These are phyloP conservation scores for Chara braunii DNA, from an alignment of 139 green algal species.

Conservation along the genomic window DNA sequence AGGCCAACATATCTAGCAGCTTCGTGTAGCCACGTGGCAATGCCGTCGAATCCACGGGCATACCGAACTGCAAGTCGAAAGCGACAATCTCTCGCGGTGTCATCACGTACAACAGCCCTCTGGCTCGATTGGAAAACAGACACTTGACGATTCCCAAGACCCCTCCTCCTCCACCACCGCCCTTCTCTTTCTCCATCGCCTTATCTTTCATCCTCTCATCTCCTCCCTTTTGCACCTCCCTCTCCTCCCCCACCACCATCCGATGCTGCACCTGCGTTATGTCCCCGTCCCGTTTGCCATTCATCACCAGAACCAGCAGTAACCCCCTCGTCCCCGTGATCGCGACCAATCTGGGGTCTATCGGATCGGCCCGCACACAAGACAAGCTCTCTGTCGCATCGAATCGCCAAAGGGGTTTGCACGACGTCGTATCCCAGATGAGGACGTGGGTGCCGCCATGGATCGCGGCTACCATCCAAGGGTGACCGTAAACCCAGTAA, in stretches of 20 bases:
- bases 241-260: neutral
- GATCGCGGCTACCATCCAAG: slow-evolving; percentile 24
- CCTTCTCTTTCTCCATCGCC: neutral
- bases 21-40: slow-evolving; percentile 2
- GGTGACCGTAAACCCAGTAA: slow-evolving; percentile 14
- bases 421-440: slow-evolving; percentile 17
- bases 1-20: slow-evolving; percentile 2
- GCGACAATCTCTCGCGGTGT: slow-evolving; percentile 13
- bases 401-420: neutral
- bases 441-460: neutral
- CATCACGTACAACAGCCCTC: slow-evolving; percentile 28
- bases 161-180: neutral
- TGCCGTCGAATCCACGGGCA: neutral
- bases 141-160: neutral
- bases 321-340: neutral
- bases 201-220: slow-evolving; percentile 4
- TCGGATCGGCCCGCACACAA: neutral
- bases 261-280: no score
- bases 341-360: neutral
- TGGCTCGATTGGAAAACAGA: neutral
- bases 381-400: neutral
- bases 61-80: slow-evolving; percentile 26
- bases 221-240: neutral
- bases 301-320: neutral
- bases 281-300: no score